Conservation (phyloP, 2,329 filamentous ascomycete species). For the Chaetomium sp. region DNA sequence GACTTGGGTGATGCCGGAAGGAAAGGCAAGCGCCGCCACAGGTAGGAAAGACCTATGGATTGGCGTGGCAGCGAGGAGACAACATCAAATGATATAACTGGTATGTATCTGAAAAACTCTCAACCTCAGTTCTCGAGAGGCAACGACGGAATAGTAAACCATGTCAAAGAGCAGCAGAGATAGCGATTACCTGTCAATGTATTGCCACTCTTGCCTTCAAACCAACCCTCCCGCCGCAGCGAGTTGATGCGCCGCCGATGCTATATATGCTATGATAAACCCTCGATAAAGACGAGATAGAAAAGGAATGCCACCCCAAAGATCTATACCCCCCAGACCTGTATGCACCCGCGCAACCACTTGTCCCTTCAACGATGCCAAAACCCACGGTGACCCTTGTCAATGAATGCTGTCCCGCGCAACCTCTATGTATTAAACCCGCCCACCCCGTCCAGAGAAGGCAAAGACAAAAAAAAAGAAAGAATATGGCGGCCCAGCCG, state of each 20-base stretch:
- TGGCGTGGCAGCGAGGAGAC: background rate
- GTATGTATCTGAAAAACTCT: background rate
- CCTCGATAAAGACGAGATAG: background rate
- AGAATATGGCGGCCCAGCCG: background rate
- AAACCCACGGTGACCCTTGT: background rate
- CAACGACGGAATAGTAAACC: background rate
- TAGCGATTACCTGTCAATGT: background rate
- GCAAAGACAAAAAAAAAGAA: background rate
- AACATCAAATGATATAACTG: background rate
- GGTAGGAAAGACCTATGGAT: background rate
- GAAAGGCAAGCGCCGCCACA: background rate
- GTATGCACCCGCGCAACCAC: slow-evolving; percentile 2
- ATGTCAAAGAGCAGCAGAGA: background rate
- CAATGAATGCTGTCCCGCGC: background rate
- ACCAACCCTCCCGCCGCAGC: slow-evolving; percentile 9
- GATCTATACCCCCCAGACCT: slow-evolving; percentile 2
- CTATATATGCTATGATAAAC: slow-evolving; percentile 38
- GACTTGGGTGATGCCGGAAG: background rate
- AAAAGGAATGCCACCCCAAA: background rate
- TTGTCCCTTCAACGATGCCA: background rate
- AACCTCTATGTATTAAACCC: background rate
- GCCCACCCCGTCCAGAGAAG: background rate
- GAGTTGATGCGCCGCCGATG: slow-evolving; percentile 29
- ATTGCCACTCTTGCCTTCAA: background rate
- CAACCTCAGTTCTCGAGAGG: background rate